phyloP scores from a whole-genome alignment of 2,329 filamentous ascomycete species.

The Aspergillus fijiensis region DNA sequence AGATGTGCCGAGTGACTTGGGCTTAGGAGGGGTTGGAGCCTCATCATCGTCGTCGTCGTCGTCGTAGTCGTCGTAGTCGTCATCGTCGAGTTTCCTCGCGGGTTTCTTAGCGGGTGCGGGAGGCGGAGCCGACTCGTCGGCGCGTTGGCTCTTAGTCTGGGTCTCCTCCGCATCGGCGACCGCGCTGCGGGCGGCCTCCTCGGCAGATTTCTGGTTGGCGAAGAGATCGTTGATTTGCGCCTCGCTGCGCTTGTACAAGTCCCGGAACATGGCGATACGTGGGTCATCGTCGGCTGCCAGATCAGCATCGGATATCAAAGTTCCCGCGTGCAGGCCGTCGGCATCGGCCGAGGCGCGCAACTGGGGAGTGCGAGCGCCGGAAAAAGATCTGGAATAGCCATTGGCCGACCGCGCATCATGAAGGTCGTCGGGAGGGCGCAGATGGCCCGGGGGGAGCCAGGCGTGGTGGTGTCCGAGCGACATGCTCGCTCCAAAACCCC shows the following conservation, averaged over 20 bases:
- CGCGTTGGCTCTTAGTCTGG: conserved; percentile 41
- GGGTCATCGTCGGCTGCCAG: conserved; percentile 68
- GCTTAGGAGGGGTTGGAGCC: conserved; percentile 51
- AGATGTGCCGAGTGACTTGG: conserved; percentile 52
- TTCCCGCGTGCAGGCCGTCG: conserved; percentile 48
- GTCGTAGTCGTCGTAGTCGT: conserved; percentile 69
- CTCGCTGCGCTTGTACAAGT: conserved; percentile 75
- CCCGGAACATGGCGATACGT: conserved; percentile 69
- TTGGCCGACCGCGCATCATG: conserved; percentile 42
- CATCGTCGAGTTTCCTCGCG: conserved; percentile 74
- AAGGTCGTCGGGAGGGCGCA: conserved; percentile 63
- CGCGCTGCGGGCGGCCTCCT: conserved; percentile 39
- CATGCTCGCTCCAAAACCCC: conserved; percentile 56
- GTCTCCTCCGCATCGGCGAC: conserved; percentile 50
- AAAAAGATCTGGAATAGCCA: conserved; percentile 45
- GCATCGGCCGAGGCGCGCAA: conserved; percentile 45
- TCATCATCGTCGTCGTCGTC: conserved; percentile 58
- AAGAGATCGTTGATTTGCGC: conserved; percentile 77
- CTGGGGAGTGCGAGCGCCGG: conserved; percentile 47
- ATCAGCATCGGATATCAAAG: conserved; percentile 52
- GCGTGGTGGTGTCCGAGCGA: conserved; percentile 66
- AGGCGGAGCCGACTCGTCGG: conserved; percentile 50
- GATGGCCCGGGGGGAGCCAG: conserved; percentile 63
- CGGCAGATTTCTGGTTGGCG: conserved; percentile 42
- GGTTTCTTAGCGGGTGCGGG: conserved; percentile 54